Conservation (phyloP, 2,329 filamentous ascomycete species). For the Rutstroemia sp. region DNA sequence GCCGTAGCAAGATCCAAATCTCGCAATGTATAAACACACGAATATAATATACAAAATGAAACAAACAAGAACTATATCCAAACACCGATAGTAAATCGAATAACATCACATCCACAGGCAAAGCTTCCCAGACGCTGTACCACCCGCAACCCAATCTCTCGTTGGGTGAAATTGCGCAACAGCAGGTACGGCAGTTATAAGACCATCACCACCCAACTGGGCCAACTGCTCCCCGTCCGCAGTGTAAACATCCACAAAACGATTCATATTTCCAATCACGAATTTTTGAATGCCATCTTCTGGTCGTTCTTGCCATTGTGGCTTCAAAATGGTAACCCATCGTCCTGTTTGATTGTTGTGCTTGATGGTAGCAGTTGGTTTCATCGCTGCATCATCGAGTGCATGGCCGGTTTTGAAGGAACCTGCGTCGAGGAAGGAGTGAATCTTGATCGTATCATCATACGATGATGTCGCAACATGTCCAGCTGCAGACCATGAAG, state of each 20-base stretch:
- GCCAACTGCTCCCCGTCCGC: constrained; percentile 78
- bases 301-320: constrained; percentile 79
- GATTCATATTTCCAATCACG: constrained; percentile 93
- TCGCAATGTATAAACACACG: no score
- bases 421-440: constrained; percentile 61
- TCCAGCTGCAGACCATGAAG: constrained; percentile 77
- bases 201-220: constrained; percentile 74
- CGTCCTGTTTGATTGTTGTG: constrained; percentile 96
- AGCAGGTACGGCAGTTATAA: constrained; percentile 86
- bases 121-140: constrained; percentile 85
- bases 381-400: constrained; percentile 55
- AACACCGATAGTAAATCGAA: background rate
- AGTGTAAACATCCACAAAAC: constrained; percentile 88
- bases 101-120: constrained; percentile 73
- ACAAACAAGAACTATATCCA: background rate
- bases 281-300: constrained; percentile 77
- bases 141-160: constrained; percentile 85
- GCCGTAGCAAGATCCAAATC: no score
- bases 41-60: background rate
- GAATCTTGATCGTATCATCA: constrained; percentile 91
- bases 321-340: constrained; percentile 81
- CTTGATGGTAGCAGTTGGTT: constrained; percentile 58
- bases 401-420: constrained; percentile 52
- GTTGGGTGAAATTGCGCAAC: constrained; percentile 86
- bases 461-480: constrained; percentile 90